These are phyloP conservation scores for Torulaspora microellipsoides DNA, from an alignment of 805 yeast species.

Conservation along the genomic window DNA sequence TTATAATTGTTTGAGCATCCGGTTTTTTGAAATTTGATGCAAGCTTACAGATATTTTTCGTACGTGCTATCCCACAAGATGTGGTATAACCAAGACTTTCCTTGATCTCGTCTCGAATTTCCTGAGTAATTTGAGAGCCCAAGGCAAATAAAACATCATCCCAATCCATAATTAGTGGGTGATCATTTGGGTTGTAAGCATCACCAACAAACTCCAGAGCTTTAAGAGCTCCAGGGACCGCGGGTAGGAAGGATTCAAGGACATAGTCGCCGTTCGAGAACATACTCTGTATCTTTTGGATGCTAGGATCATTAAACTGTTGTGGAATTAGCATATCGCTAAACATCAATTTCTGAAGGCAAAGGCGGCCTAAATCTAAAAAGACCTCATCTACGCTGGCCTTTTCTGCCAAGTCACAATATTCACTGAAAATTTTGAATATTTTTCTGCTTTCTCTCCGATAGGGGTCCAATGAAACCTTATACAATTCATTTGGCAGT, in stretches of 20 bases:
- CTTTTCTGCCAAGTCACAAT: constrained; percentile 74
- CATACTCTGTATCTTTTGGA: constrained; percentile 14
- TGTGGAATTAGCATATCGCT: constrained; percentile 13
- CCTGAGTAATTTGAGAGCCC: constrained; percentile 57
- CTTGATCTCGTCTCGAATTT: constrained; percentile 50
- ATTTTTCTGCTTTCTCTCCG: constrained; percentile 82
- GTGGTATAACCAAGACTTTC: constrained; percentile 71
- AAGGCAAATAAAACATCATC: constrained; percentile 69
- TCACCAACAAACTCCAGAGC: constrained; percentile 20
- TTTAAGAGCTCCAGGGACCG: constrained; percentile 20
- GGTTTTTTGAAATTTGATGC: constrained; percentile 88
- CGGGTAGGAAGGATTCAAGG: constrained; percentile 25
- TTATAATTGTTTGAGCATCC: constrained; percentile 72
- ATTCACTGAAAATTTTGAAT: constrained; percentile 53
- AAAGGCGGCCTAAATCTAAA: constrained; percentile 70
- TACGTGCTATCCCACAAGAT: constrained; percentile 80
- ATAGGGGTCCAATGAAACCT: constrained; percentile 88
- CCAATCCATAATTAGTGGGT: constrained; percentile 51
- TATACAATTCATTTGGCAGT: constrained; percentile 61
- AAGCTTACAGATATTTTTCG: constrained; percentile 75
- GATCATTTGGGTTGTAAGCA: constrained; percentile 17
- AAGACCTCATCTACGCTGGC: constrained; percentile 96
- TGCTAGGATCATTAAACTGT: constrained; percentile 1
- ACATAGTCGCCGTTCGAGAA: constrained; percentile 26
- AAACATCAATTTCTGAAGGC: constrained; percentile 40